Base-by-base conservation (phyloP, 768 basidiomycete genomes). In the Boletellus emodensis region DNA sequence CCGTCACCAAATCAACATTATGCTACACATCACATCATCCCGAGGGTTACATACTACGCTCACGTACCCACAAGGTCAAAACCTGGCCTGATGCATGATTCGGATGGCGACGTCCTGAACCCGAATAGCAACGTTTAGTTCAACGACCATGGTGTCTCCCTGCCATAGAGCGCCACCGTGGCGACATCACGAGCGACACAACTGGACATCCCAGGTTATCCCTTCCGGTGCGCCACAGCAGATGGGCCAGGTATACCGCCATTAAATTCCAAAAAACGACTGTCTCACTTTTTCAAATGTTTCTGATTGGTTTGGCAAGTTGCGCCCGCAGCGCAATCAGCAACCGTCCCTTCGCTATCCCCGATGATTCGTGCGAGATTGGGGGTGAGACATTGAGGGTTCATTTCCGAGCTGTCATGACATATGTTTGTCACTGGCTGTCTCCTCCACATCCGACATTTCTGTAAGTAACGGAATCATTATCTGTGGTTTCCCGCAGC, bases 211-310 rank as follows among this genome's bases (percentile, higher is more conserved):
- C 6, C 6, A 28, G n/a, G n/a, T n/a, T 11, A 8, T 30, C 30
- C 30, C 30, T 30, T 30, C 30, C 1, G 11, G 30, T 10, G 9
- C n/a, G 24, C 26, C 40, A 41, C 30, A 9, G 8, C 30, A 44
- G n/a, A 33, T 33, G 8, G 8, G n/a, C n/a, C 41, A 30, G 41
- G n/a, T 35, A 22, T 35, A 20, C 33, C 34, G n/a, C 33, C 6
- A 17, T 10, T 22, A 34, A 18, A 46, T 18, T 3, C 38, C 40
- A 18, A 48, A 48, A 15, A 48, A 24, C 15, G 39, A 11, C 46
- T 33, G 59, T 61, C 53, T 61, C 60, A 61, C 59, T 57, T 55
- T 49, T 28, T 42, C n/a, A 37, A 30, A 40, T 15, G 34, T 43
- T 28, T 26, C 14, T 24, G 37, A 49, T 18, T 20, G 12, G 44